Evolutionary conservation across 805 yeast genomes (phyloP).

Genomic region (Cyberlindnera subsufficiens): DNA sequence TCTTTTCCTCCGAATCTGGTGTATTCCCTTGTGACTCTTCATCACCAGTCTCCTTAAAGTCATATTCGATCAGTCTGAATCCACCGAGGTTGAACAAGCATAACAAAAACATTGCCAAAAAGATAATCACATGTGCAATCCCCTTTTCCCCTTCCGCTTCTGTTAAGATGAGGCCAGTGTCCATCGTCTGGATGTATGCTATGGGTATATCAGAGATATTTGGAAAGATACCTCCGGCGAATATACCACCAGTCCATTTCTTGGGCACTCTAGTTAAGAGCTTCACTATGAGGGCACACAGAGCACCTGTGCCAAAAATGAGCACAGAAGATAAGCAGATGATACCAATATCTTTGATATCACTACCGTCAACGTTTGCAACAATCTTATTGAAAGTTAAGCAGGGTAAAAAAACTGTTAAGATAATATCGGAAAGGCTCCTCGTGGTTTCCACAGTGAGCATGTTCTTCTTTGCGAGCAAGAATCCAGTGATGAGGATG

Average conservation of each 20-base stretch:
- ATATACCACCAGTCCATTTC: conserved; percentile 42
- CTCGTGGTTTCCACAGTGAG: conserved; percentile 49
- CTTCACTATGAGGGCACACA: conserved; percentile 24
- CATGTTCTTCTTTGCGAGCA: conserved; percentile 23
- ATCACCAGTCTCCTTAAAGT: conserved; percentile 39
- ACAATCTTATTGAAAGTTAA: conserved; percentile 50
- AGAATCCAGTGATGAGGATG: conserved; percentile 16
- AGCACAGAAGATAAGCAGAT: conserved; percentile 22
- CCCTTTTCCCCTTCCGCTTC: conserved; percentile 37
- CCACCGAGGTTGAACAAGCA: conserved; percentile 74
- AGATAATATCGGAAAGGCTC: conserved; percentile 44
- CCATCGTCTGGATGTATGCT: conserved; percentile 44
- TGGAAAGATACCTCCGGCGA: conserved; percentile 46
- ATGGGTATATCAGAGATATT: conserved; percentile 50
- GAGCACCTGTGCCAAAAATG: conserved; percentile 37
- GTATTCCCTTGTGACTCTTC: conserved; percentile 9
- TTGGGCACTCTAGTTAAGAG: conserved; percentile 40
- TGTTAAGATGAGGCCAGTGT: conserved; percentile 35
- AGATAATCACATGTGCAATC: conserved; percentile 35
- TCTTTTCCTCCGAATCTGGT: background rate
- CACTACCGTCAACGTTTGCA: conserved; percentile 42
- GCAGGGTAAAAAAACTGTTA: conserved; percentile 48
- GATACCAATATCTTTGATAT: conserved; percentile 49
- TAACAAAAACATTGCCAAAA: conserved; percentile 43
- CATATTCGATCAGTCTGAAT: conserved; percentile 63